Evolutionary conservation across 805 yeast species (phyloP), one percentile per base, ranked within the genome.

Genomic region (Yueomyces sinensis): DNA sequence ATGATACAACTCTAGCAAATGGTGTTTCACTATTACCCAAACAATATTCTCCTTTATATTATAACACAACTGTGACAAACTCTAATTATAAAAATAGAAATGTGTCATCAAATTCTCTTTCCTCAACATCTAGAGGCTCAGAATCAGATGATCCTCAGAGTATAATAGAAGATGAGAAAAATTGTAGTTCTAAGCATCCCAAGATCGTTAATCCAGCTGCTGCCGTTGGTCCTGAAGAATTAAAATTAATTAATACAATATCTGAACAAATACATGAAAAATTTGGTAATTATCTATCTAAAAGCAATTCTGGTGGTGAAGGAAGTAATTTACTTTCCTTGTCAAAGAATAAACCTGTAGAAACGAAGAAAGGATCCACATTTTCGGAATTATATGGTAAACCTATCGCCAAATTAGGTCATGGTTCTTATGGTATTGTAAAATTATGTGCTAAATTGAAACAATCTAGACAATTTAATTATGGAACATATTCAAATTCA

Each of bases 351-450:
- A 4, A 11, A 25, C 27, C 31, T 22, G 22, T 14, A 17, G n/a
- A 4, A 3, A 14, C 16, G 14, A 15, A 16, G 11, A 28, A 28
- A 16, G 30, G 17, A 5, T 9, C 17, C 5, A 57, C 56, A 1
- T 49, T 72, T 19, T 42, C 56, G 3, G 60, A 61, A 14, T 66
- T 66, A 43, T 72, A 70, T 44, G 78, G 78, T 32, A 65, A 60
- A 39, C 58, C 67, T 17, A 60, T 63, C 7, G 57, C 68, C 20
- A 68, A 74, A 37, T 19, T 35, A 2, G 98, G 97, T 17, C 87
- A 89, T 56, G 98, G 97, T 34, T 93, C 98, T 0, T 91, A 89
- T 62, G 98, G 98, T 38, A 94, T 83, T 45, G 97, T 89, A 17
- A 70, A 95, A 39, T 49, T 68, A 76, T 42, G 95, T 81, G 25